Conservation (phyloP, 2,329 filamentous ascomycete species). For the Colletotrichum sojae region DNA sequence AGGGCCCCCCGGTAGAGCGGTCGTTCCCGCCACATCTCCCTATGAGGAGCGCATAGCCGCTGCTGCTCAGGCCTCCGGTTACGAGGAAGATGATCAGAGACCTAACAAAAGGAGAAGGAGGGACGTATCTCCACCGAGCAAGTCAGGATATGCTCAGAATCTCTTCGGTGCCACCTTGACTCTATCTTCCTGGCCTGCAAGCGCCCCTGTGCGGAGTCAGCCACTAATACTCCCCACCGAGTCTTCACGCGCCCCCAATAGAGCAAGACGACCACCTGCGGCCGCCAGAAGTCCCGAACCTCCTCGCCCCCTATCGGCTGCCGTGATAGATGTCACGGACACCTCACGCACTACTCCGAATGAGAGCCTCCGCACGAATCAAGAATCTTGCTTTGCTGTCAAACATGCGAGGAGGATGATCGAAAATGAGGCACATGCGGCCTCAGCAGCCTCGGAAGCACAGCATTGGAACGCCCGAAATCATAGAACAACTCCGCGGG, state of each 20-base stretch:
- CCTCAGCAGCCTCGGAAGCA: no score
- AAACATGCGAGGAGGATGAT: no score
- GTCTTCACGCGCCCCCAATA: background rate
- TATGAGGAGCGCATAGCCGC: constrained; percentile 69
- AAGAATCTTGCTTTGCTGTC: no score
- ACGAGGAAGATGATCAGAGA: constrained; percentile 45
- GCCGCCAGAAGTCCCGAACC: background rate
- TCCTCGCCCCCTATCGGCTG: no score
- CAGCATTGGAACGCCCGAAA: no score
- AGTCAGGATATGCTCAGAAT: constrained; percentile 65
- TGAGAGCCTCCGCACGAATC: no score
- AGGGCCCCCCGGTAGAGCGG: constrained; percentile 56
- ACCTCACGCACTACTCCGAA: no score
- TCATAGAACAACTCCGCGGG: no score
- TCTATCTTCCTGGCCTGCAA: constrained; percentile 46
- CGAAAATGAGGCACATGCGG: no score
- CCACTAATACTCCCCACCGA: background rate
- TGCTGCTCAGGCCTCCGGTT: constrained; percentile 42
- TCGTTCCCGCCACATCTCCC: constrained; percentile 72
- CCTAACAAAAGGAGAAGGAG: constrained; percentile 59
- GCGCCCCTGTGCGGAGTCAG: constrained; percentile 21
- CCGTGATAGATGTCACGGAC: no score
- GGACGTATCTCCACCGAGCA: constrained; percentile 57
- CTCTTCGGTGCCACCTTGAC: constrained; percentile 64
- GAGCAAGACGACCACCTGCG: background rate